A percentile compares a stretch with the other conserved stretches of the same genome.
Evolutionary conservation across 257 asterid species (phyloP).

Genomic region (Plantago ovata): DNA sequence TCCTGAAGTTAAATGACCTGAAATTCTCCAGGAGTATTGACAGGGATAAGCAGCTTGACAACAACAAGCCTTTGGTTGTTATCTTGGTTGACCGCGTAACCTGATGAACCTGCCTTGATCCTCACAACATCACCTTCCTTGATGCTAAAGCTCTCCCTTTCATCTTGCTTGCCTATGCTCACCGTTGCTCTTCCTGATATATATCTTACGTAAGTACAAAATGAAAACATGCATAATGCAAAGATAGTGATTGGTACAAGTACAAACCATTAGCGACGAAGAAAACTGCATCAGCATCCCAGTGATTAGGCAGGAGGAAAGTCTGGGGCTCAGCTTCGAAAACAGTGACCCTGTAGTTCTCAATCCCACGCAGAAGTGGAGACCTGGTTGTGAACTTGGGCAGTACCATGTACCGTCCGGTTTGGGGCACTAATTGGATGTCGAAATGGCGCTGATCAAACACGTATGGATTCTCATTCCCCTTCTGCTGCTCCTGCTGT

Average conservation of each 20-base stretch:
- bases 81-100: constrained; percentile 28
- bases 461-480: constrained; percentile 40
- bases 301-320: constrained; percentile 53
- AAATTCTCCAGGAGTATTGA: constrained; percentile 32
- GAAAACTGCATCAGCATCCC: constrained; percentile 51
- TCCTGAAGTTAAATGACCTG: constrained; percentile 24
- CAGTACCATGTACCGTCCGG: constrained; percentile 52
- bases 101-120: constrained; percentile 37
- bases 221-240: too few relatives aligned
- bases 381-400: constrained; percentile 54
- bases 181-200: constrained; percentile 32
- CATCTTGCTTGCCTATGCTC: constrained; percentile 15
- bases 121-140: constrained; percentile 32
- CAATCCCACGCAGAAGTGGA: constrained; percentile 48
- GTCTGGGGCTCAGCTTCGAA: constrained; percentile 66
- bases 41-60: constrained; percentile 32
- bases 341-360: constrained; percentile 46
- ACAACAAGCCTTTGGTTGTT: constrained; percentile 29
- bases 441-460: constrained; percentile 50
- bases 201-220: too few relatives aligned
- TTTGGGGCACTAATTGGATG: constrained; percentile 30
- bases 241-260: too few relatives aligned
- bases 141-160: constrained; percentile 30
- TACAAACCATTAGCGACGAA: constrained; percentile 60
- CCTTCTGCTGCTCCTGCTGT: background rate